Conservation (phyloP, 2,329 filamentous ascomycete species). For the Penicillium paneum region DNA sequence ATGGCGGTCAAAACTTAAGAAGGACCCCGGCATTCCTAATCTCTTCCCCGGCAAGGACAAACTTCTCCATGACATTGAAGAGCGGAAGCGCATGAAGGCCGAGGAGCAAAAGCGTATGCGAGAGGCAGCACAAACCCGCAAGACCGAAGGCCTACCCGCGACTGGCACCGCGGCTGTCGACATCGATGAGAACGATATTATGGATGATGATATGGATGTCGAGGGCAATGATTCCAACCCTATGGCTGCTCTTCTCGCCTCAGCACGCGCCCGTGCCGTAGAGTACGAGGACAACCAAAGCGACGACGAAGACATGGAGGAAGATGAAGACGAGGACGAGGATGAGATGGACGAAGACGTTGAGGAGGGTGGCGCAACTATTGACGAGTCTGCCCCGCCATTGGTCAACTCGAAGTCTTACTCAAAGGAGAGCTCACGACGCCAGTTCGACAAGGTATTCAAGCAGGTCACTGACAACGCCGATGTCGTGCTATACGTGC, state of each 20-base stretch:
- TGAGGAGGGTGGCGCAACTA: conserved; percentile 49
- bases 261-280: conserved; percentile 44
- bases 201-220: conserved; percentile 53
- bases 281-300: conserved; percentile 50
- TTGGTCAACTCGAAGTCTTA: conserved; percentile 27
- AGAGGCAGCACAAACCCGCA: conserved; percentile 58
- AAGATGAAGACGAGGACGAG: conserved; percentile 52
- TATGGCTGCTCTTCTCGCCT: conserved; percentile 44
- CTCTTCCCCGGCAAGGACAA: conserved; percentile 97
- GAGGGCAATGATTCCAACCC: conserved; percentile 60
- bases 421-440: conserved; percentile 65
- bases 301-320: conserved; percentile 56
- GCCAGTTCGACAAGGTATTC: conserved; percentile 92
- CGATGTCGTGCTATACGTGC: conserved; percentile 87
- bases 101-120: conserved; percentile 70
- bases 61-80: conserved; percentile 90
- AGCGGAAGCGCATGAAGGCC: conserved; percentile 73
- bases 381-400: conserved; percentile 52
- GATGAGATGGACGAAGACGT: conserved; percentile 52
- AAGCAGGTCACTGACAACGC: conserved; percentile 86
- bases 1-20: conserved; percentile 94
- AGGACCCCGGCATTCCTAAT: conserved; percentile 96
- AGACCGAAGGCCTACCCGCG: conserved; percentile 37
- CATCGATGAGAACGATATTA: conserved; percentile 48
- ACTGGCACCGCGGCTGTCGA: conserved; percentile 35